Conservation (phyloP, 768 basidiomycete genomes). For the Kwoniella newhampshirensis region DNA sequence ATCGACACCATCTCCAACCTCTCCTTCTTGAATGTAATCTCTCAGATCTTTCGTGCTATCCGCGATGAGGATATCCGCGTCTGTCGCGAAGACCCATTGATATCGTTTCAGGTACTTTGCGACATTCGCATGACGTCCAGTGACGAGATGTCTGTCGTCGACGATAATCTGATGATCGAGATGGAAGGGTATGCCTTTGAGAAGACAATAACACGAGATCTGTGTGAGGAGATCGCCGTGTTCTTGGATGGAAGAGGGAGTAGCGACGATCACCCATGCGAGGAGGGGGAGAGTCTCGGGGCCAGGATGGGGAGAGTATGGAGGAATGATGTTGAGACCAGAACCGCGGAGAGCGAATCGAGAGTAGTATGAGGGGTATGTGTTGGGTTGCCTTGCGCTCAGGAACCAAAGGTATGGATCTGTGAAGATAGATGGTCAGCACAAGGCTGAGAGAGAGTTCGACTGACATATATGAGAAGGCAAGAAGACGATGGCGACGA, state of each 20-base stretch:
- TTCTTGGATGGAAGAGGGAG: slow-evolving; percentile 1
- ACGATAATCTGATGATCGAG: slow-evolving; percentile 63
- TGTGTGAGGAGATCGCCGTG: background rate
- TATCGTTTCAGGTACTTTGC: slow-evolving; percentile 9
- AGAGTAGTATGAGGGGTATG: too few relatives aligned
- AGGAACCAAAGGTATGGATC: too few relatives aligned
- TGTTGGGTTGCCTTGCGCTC: too few relatives aligned
- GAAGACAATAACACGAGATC: slow-evolving; percentile 2
- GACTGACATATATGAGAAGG: too few relatives aligned
- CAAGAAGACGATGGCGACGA: too few relatives aligned
- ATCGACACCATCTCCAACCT: background rate
- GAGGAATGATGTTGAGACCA: slow-evolving; percentile 58
- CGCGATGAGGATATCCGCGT: slow-evolving; percentile 5
- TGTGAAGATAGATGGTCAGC: too few relatives aligned
- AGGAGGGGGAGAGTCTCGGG: slow-evolving; percentile 58
- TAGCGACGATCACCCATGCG: slow-evolving; percentile 59
- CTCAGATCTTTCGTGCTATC: slow-evolving; percentile 4
- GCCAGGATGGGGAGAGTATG: slow-evolving; percentile 59
- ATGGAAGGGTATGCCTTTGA: slow-evolving; percentile 55
- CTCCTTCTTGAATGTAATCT: background rate
- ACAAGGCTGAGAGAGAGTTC: too few relatives aligned
- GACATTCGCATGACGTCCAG: slow-evolving; percentile 1
- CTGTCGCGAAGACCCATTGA: slow-evolving; percentile 14
- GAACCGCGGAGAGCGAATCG: slow-evolving; percentile 55
- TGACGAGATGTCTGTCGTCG: slow-evolving; percentile 22